Evolutionary conservation across 805 yeast genomes (phyloP), one percentile per base, ranked within the genome.

Genomic region (Kodamaea nitidulidarum): DNA sequence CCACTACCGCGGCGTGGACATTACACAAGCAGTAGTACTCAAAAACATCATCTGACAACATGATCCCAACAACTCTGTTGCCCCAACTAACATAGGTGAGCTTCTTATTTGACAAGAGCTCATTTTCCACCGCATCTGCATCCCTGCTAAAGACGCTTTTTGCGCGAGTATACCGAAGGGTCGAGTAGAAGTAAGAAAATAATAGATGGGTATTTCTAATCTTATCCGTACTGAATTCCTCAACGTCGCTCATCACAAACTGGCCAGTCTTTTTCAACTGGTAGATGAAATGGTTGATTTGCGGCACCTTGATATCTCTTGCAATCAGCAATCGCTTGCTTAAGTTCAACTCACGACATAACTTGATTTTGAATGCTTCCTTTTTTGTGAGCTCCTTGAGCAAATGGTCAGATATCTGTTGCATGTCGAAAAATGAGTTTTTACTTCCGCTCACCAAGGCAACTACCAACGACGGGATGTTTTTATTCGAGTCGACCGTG

Each of bases 221-320:
- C 49, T 56, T 36, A 34, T 52, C 45, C 33, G 52, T 40, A 45
- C 45, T 40, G 43, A 44, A 47, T 15, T 44, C 48, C 17, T 46
- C 42, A 27, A 49, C 45, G 49, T 63, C 70, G 35, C 73, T 70
- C 54, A 67, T 69, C 46, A 78, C 72, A 50, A 72, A 81, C 50
- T 87, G 97, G 12, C 87, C 79, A 41, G 76, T 75, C 15, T 63
- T 64, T 43, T 76, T 81, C 24, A 86, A 76, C 59, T 86, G 88
- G 67, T 78, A 90, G 16, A 88, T 73, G 54, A 90, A 93, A 62
- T 88, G 96, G 44, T 78, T 75, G 8, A 91, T 72, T 20, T 71
- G 56, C 0, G 75, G 56, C 1, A 55, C 55, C 17, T 52, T 38
- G 14, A 60, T 47, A 29, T 60, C 61, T 5, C 44, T 33, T 4